Base-by-base conservation (phyloP, 2,329 filamentous ascomycete species). In the Graphiopsis chlorocephala region DNA sequence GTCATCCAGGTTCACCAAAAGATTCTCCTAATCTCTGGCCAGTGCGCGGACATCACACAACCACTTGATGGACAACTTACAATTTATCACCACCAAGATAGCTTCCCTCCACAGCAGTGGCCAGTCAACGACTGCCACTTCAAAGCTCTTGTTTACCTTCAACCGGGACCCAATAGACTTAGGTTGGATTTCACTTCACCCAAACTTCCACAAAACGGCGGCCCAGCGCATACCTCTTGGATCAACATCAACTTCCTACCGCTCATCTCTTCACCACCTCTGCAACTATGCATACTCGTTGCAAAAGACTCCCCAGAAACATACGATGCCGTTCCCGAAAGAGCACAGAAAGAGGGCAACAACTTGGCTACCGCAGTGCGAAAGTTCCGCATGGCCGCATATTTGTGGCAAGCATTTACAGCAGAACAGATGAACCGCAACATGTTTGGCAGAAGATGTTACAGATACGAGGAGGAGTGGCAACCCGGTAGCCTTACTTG, bases 371-470 rank as follows among this genome's bases (percentile, higher is more conserved):
- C 86, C 8, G 95, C 95, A 0, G 84, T 96, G 60, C 87, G 86
- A 72, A 99, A 99, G 76, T 97, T 95, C 75, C 87, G 93, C 68
- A 97, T 96, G 90, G 90, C 93, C 20, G 94, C 92, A 26, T 97
- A 98, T 75, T 83, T 98, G 15, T 98, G 95, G 93, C 95, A 99
- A 76, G 92, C 93, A 8, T 98, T 96, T 73, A 98, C 94, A 0
- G 92, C 92, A 7, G 95, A 99, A 76, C 93, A 98, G 76, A 98
- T 98, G 94, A 90, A 87, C 76, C 88, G 92, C 68, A 91, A 97
- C 75, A 91, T 90, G 66, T 87, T 98, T 70, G 93, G 93, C 11
- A 86, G 94, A 65, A 88, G 94, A 64, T 89, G 87, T 61, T 98
- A 97, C 77, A 86, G 93, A 50, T 93, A 96, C 68, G 95, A 98